phyloP scores from a whole-genome alignment of 345 rosid genomes.

The Cardamine resedifolia region DNA sequence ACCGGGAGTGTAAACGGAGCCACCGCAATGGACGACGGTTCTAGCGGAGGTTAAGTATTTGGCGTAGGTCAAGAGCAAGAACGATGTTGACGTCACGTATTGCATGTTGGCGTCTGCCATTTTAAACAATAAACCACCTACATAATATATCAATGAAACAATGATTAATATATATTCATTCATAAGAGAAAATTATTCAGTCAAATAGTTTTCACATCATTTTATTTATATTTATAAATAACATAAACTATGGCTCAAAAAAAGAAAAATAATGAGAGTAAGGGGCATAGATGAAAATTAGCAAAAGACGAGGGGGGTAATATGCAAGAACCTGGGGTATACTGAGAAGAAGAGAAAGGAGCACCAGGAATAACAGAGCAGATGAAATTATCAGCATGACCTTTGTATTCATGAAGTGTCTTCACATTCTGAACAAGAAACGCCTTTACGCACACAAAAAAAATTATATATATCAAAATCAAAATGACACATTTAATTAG shows the following conservation, averaged over 20 bases:
- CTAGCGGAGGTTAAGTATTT: slow-evolving; percentile 49
- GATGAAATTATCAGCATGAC: slow-evolving; percentile 92
- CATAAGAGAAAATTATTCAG: neutral
- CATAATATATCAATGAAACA: neutral
- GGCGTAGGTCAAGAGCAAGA: slow-evolving; percentile 57
- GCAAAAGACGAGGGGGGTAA: slow-evolving; percentile 15
- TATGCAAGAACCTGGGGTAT: slow-evolving; percentile 69
- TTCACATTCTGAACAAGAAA: slow-evolving; percentile 76
- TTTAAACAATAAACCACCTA: slow-evolving; percentile 72
- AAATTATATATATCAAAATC: neutral
- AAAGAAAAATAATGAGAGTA: slow-evolving; percentile 25
- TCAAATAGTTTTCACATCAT: neutral
- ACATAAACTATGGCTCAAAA: neutral
- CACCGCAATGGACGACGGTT: slow-evolving; percentile 53
- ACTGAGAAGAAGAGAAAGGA: slow-evolving; percentile 71
- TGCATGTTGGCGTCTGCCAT: slow-evolving; percentile 59
- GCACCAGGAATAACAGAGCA: slow-evolving; percentile 93
- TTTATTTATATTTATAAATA: too few species aligned
- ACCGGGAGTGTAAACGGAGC: slow-evolving; percentile 45
- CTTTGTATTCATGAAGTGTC: slow-evolving; percentile 87
- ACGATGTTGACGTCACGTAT: slow-evolving; percentile 60
- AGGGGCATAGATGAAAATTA: neutral
- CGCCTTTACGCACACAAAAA: slow-evolving; percentile 39
- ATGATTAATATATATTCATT: neutral
- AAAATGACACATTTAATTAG: neutral